Evolutionary conservation across 371 early-diverging fungal species (phyloP).

Genomic region (Capniomyces stellatus): DNA sequence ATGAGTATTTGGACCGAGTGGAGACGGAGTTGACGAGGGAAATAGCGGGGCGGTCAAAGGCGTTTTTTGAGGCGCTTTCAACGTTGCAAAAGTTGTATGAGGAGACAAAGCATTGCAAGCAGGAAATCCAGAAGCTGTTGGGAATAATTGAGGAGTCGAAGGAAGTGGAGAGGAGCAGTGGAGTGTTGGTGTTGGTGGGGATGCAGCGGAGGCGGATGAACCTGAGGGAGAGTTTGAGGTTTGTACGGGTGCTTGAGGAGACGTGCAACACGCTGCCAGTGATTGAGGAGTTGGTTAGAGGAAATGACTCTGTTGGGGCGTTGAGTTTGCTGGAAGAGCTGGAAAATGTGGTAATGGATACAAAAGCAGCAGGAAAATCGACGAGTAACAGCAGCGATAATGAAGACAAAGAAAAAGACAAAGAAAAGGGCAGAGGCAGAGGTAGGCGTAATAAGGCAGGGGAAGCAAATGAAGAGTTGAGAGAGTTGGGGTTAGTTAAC

Average conservation of each 20-base stretch:
- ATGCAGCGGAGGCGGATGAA: constrained; percentile 54
- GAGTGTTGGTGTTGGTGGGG: constrained; percentile 52
- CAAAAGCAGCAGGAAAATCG: too few relatives aligned
- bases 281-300: constrained; percentile 56
- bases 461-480: too few relatives aligned
- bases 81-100: constrained; percentile 76
- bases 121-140: constrained; percentile 58
- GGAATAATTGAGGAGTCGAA: constrained; percentile 45
- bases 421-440: too few relatives aligned
- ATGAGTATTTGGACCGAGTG: constrained; percentile 74
- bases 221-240: constrained; percentile 38
- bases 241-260: constrained; percentile 44
- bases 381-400: constrained; percentile 1
- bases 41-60: constrained; percentile 69
- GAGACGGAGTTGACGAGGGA: constrained; percentile 80
- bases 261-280: constrained; percentile 59
- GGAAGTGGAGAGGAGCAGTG: constrained; percentile 43
- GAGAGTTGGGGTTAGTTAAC: too few relatives aligned
- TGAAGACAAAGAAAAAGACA: too few relatives aligned
- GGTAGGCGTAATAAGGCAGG: too few relatives aligned
- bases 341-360: constrained; percentile 16
- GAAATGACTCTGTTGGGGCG: constrained; percentile 68
- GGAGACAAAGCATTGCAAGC: constrained; percentile 68
- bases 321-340: constrained; percentile 69
- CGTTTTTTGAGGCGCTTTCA: constrained; percentile 83